A percentile compares a stretch with the other conserved stretches of the same genome.
phyloP scores from a whole-genome alignment of 225 moss, liverwort and hornwort species.

The Antitrichia curtipendula region DNA sequence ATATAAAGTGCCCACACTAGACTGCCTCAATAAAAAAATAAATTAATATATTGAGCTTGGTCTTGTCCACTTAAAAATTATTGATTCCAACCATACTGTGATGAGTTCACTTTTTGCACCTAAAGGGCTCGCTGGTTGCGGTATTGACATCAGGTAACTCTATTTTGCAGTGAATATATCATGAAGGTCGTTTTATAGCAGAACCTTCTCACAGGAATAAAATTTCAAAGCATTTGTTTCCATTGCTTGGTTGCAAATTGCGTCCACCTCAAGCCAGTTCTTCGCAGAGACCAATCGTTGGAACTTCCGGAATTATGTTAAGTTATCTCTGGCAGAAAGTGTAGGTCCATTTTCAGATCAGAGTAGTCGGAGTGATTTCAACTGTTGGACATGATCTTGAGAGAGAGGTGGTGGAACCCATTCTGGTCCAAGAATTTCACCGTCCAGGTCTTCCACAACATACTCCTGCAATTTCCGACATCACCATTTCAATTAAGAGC shows the following conservation, averaged over 20 bases:
- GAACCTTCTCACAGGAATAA: background rate
- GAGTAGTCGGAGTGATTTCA: slow-evolving; percentile 28
- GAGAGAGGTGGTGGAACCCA: slow-evolving; percentile 38
- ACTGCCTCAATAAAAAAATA: background rate
- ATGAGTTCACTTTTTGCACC: background rate
- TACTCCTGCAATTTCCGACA: slow-evolving; percentile 39
- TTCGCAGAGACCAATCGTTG: background rate
- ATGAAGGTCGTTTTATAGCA: background rate
- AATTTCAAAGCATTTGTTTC: background rate
- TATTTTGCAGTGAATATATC: background rate
- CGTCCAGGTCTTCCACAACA: slow-evolving; percentile 64
- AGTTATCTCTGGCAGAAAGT: background rate
- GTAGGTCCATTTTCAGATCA: background rate
- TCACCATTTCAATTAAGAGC: background rate
- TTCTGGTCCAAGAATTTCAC: slow-evolving; percentile 44
- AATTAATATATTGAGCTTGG: background rate
- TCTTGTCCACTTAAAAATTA: background rate
- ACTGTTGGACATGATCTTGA: slow-evolving; percentile 42
- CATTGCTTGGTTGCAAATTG: background rate
- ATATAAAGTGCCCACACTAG: background rate
- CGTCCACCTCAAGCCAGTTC: background rate
- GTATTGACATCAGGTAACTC: background rate
- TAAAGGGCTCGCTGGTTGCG: background rate
- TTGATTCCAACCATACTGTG: background rate
- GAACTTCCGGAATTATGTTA: background rate